Base-by-base conservation (phyloP, 2,329 filamentous ascomycete genomes). In the Endocalyx cinctus region DNA sequence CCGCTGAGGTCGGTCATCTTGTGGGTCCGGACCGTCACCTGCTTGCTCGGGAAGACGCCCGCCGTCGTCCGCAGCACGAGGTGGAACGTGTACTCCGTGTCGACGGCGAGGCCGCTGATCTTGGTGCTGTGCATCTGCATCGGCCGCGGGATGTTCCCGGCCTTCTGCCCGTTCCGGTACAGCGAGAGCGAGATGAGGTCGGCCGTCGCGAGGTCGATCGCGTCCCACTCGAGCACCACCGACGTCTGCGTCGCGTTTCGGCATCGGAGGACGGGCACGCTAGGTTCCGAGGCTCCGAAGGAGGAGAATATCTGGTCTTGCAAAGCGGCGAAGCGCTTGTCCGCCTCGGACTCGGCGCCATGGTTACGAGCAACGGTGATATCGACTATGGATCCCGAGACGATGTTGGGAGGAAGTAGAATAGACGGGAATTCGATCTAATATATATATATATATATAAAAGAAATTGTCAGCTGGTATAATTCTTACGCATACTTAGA, bases 401-500 rank as follows among this genome's bases (percentile, higher is more conserved):
- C 82, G 62, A 98, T 98, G 59, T 95, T 89, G 42, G 86, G 85
- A 2, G 92, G 92, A 12, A 98, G 82, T 31, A 98, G 84, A 47
- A 98, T 95, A 29, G 92, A 97, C 22, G 92, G 92, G 57, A 98
- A 98, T 60, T 98, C 92, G 60, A 98, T 97, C 90, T 97, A 60
- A n/a, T n/a, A n/a, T n/a, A n/a, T n/a, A n/a, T n/a, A n/a, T n/a
- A n/a, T n/a, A n/a, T n/a, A n/a, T n/a, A n/a, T n/a, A n/a, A 19
- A 43, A 36, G 17, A 18, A 19, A 23, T 17, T 13, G 30, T 55
- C 33, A 57, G 56, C 36, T 23, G n/a, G n/a, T n/a, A n/a, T n/a
- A n/a, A n/a, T n/a, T n/a, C 20, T n/a, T 23, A 8, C 20, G 20
- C 23, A 23, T 17, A 23, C 26, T 27, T 22, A 41, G 35, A 48